Percentiles rank a stretch among this genome's conserved stretches.
Evolutionary conservation across 2,329 filamentous ascomycete species (phyloP).

Genomic region (Phaeosphaeria sp.): DNA sequence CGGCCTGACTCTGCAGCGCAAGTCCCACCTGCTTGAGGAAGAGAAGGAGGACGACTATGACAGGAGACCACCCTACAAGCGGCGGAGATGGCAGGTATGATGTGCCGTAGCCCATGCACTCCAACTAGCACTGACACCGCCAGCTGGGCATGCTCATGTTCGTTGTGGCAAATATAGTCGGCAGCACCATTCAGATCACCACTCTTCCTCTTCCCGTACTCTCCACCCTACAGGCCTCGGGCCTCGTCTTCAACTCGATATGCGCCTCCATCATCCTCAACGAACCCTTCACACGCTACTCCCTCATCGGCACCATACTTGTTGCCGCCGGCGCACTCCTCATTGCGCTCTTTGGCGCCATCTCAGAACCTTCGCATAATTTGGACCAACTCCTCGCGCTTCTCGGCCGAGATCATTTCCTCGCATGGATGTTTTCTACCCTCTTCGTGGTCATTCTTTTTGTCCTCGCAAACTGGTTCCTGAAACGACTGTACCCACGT

Average conservation of each 20-base stretch:
- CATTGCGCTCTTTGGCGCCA: conserved; percentile 92
- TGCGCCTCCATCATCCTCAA: conserved; percentile 91
- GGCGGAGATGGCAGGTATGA: conserved; percentile 84
- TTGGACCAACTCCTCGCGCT: conserved; percentile 80
- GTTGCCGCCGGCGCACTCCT: conserved; percentile 88
- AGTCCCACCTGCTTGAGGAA: conserved; percentile 97
- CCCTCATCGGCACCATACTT: conserved; percentile 85
- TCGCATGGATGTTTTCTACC: conserved; percentile 88
- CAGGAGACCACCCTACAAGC: conserved; percentile 84
- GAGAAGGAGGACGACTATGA: conserved; percentile 81
- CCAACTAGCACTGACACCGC: conserved; percentile 17
- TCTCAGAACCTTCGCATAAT: conserved; percentile 89
- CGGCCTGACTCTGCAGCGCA: conserved; percentile 93
- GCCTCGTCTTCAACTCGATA: conserved; percentile 97
- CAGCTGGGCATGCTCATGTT: conserved; percentile 94
- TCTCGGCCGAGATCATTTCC: conserved; percentile 74
- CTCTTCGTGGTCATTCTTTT: conserved; percentile 74
- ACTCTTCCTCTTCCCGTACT: conserved; percentile 92
- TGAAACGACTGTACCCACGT: conserved; percentile 48
- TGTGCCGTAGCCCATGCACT: not conserved
- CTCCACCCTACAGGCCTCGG: conserved; percentile 88
- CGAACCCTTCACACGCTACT: conserved; percentile 93
- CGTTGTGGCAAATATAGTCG: conserved; percentile 89
- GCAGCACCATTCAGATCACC: conserved; percentile 96
- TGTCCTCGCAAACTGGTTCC: conserved; percentile 56